These are phyloP conservation scores for Dissophora ornata DNA, from an alignment of 192 early-diverging fungal genomes.

Conservation along the genomic window DNA sequence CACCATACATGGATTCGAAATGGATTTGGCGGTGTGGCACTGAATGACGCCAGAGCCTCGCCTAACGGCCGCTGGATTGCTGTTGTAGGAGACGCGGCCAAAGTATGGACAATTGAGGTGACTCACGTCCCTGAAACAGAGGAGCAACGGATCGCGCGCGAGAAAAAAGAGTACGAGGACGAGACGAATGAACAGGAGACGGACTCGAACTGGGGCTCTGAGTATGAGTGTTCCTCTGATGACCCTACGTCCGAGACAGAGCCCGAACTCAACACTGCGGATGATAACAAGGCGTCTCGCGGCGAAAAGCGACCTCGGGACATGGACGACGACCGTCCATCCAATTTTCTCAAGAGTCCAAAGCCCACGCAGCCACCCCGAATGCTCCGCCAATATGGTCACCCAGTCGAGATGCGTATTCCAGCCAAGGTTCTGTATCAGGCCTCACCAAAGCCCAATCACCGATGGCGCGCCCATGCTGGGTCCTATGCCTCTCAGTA, in stretches of 20 bases:
- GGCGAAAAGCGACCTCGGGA: constrained; percentile 2
- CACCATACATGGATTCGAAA: constrained; percentile 39
- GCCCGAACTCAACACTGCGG: neutral
- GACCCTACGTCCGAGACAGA: constrained; percentile 13
- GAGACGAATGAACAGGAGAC: neutral
- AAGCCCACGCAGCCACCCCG: constrained; percentile 7
- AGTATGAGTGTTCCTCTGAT: constrained; percentile 22
- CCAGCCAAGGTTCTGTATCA: constrained; percentile 13
- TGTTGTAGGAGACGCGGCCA: constrained; percentile 57
- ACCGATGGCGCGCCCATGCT: no score
- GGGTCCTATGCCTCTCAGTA: constrained; percentile 11
- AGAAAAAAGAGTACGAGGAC: constrained; percentile 12
- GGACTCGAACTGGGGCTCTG: constrained; percentile 8
- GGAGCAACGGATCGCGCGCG: constrained; percentile 19
- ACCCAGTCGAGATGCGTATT: constrained; percentile 15
- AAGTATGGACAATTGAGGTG: constrained; percentile 49
- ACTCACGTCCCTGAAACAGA: constrained; percentile 35
- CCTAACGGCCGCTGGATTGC: constrained; percentile 60
- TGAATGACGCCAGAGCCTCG: constrained; percentile 63
- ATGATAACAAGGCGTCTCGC: neutral
- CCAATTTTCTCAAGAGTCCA: neutral
- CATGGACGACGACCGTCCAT: constrained; percentile 6
- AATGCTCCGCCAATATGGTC: constrained; percentile 31
- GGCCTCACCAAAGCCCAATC: neutral
- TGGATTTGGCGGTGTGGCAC: constrained; percentile 30